Evolutionary conservation across 768 basidiomycete genomes (phyloP).

Genomic region (Rhizopogon salebrosus): DNA sequence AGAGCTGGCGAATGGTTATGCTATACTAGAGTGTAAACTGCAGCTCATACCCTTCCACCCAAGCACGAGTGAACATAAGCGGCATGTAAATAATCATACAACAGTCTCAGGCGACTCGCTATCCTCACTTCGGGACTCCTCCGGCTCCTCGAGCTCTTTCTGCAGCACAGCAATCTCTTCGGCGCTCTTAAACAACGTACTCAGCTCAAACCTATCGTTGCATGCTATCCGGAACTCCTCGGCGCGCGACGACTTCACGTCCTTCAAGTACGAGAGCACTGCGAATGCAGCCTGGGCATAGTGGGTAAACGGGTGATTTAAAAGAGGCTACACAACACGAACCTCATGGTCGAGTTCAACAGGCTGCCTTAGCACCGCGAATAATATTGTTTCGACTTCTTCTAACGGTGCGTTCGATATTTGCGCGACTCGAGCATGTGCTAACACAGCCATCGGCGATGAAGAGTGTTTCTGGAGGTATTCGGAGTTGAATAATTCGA

Average conservation of each 20-base stretch:
- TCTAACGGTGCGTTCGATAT: conserved; percentile 42
- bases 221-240: conserved; percentile 61
- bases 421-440: conserved; percentile 52
- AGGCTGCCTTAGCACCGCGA: conserved; percentile 40
- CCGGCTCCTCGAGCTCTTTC: conserved; percentile 14
- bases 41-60: no score
- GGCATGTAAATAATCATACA: not conserved
- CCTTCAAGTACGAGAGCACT: conserved; percentile 43
- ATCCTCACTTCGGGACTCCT: conserved; percentile 7
- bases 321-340: conserved; percentile 7
- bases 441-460: conserved; percentile 51
- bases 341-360: conserved; percentile 47
- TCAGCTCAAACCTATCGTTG: conserved; percentile 48
- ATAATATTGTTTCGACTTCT: conserved; percentile 58
- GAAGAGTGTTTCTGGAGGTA: conserved; percentile 62
- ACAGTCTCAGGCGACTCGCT: not conserved
- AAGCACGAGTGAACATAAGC: not conserved
- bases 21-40: no score
- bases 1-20: no score
- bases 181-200: conserved; percentile 60
- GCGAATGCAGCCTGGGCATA: conserved; percentile 44
- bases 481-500: conserved; percentile 69
- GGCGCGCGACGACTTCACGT: conserved; percentile 44
- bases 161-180: conserved; percentile 45
- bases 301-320: not conserved